Conservation (phyloP, 2,329 filamentous ascomycete genomes). For the Neocucurbitaria cava region DNA sequence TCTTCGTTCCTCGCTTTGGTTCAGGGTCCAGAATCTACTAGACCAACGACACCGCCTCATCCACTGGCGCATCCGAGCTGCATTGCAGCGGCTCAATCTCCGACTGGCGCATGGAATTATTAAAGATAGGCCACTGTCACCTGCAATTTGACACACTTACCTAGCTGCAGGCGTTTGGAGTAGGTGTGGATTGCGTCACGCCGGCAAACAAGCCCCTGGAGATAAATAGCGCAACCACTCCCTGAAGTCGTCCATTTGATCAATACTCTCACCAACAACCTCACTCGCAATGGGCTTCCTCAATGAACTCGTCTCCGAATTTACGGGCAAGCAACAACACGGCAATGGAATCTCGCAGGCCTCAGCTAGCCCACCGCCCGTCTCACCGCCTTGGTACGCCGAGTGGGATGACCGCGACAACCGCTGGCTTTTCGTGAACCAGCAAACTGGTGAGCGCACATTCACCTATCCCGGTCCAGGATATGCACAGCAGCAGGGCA, state of each 20-base stretch:
- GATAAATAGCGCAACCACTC: constrained; percentile 20
- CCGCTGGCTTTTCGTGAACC: constrained; percentile 37
- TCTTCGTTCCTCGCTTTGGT: not conserved
- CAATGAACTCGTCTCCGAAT: constrained; percentile 23
- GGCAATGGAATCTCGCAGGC: constrained; percentile 10
- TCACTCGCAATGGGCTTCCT: constrained; percentile 29
- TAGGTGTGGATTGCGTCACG: too few relatives aligned
- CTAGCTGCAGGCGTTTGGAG: not conserved
- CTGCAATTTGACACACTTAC: too few relatives aligned
- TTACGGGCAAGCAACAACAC: constrained; percentile 23
- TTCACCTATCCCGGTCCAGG: constrained; percentile 30
- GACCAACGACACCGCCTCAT: constrained; percentile 6
- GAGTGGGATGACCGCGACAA: constrained; percentile 32
- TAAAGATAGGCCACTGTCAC: too few relatives aligned
- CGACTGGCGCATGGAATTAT: too few relatives aligned
- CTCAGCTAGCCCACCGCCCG: constrained; percentile 22
- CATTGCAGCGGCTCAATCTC: not conserved
- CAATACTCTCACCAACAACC: not conserved
- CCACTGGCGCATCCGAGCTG: not conserved
- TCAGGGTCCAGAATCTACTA: constrained; percentile 3
- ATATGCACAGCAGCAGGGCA: constrained; percentile 28
- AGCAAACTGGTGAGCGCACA: constrained; percentile 33
- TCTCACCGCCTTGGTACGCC: constrained; percentile 32
- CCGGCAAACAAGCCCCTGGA: not conserved
- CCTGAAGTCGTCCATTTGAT: not conserved